These are phyloP conservation scores for Chenopodium formosanum DNA, from an alignment of 148 eudicot species.

Conservation along the genomic window DNA sequence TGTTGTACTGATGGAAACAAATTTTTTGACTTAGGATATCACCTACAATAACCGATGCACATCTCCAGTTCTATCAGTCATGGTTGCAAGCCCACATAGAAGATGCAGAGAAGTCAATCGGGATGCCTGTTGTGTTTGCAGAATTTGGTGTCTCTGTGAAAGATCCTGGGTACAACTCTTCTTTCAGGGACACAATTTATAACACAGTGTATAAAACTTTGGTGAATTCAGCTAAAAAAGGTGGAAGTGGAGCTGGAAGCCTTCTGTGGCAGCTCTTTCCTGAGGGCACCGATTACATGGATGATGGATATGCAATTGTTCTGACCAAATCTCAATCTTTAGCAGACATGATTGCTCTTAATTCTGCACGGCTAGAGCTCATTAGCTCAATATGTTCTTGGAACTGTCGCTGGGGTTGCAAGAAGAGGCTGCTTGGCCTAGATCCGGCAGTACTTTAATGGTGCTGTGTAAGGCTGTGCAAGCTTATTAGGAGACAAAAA, in stretches of 20 bases:
- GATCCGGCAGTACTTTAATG: slow-evolving; percentile 6
- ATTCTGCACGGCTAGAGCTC: slow-evolving; percentile 47
- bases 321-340: slow-evolving; percentile 54
- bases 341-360: slow-evolving; percentile 55
- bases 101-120: slow-evolving; percentile 60
- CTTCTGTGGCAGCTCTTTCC: slow-evolving; percentile 85
- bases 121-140: slow-evolving; percentile 67
- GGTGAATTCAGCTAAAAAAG: slow-evolving; percentile 59
- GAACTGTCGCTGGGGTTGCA: slow-evolving; percentile 74
- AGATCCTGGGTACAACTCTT: slow-evolving; percentile 60
- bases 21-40: slow-evolving; percentile 50
- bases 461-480: not conserved
- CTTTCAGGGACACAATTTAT: slow-evolving; percentile 51
- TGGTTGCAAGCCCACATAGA: slow-evolving; percentile 85
- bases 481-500: not conserved
- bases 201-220: slow-evolving; percentile 46
- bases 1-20: not conserved
- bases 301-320: slow-evolving; percentile 71
- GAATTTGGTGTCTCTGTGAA: slow-evolving; percentile 73
- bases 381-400: slow-evolving; percentile 53
- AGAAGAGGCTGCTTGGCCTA: slow-evolving; percentile 35
- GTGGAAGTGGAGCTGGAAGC: slow-evolving; percentile 77
- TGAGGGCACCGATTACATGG: slow-evolving; percentile 70
- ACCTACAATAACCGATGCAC: slow-evolving; percentile 40
- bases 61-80: slow-evolving; percentile 58